Evolutionary conservation across 805 yeast species (phyloP).

Genomic region (Maudiozyma barnettii): DNA sequence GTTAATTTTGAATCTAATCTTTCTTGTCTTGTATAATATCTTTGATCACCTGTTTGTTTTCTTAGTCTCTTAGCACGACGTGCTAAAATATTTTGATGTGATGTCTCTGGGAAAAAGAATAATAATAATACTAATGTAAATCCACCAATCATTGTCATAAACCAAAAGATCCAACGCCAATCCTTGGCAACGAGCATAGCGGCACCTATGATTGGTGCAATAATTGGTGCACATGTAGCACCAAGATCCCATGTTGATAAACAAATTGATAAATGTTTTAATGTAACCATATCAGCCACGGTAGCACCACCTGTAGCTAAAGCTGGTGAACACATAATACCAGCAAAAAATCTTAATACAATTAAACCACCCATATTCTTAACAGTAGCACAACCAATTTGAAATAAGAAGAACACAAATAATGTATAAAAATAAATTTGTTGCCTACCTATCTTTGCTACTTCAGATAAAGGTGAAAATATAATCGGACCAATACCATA

Average conservation of each 20-base stretch:
- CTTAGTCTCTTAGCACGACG: constrained; percentile 40
- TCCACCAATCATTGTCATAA: constrained; percentile 31
- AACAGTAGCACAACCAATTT: constrained; percentile 47
- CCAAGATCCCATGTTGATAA: constrained; percentile 46
- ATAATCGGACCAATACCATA: constrained; percentile 54
- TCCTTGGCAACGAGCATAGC: constrained; percentile 37
- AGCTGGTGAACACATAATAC: constrained; percentile 48
- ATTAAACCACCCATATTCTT: constrained; percentile 42
- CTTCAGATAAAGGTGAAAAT: constrained; percentile 51
- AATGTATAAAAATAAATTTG: constrained; percentile 39
- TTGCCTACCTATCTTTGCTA: constrained; percentile 44
- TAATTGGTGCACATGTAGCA: constrained; percentile 44
- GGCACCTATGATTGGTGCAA: constrained; percentile 52
- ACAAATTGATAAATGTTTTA: constrained; percentile 37
- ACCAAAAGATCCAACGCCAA: constrained; percentile 52
- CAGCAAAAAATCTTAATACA: constrained; percentile 43
- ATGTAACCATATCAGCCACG: constrained; percentile 39
- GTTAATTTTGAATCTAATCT: constrained; percentile 23
- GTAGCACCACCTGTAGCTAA: constrained; percentile 53
- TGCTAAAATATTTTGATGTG: constrained; percentile 34
- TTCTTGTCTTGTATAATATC: constrained; percentile 36
- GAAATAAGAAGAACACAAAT: constrained; percentile 40
- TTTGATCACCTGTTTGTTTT: constrained; percentile 39
- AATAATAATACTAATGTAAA: constrained; percentile 27
- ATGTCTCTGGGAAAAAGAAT: constrained; percentile 43